Percentiles rank a stretch among this genome's conserved stretches.
These are phyloP conservation scores for Penicillium paneum DNA, from an alignment of 2,329 filamentous ascomycete species.

Conservation along the genomic window DNA sequence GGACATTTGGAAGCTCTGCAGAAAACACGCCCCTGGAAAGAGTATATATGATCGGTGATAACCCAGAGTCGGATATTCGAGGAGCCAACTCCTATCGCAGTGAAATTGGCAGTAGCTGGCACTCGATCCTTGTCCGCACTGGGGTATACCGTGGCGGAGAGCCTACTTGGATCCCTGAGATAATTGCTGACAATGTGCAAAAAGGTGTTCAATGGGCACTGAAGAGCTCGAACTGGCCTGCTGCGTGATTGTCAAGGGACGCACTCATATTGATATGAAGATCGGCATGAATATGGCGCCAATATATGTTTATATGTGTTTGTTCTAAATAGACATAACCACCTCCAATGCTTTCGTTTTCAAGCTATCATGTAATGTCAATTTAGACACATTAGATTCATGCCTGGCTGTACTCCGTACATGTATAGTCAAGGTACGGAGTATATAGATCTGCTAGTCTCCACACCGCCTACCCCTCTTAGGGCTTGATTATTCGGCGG, in stretches of 20 bases:
- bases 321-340: background rate
- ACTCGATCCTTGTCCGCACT: constrained; percentile 72
- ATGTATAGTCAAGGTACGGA: background rate
- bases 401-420: background rate
- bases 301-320: background rate
- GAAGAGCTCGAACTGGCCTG: constrained; percentile 47
- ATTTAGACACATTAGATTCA: too few relatives aligned
- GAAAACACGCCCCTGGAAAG: constrained; percentile 54
- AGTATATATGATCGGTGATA: constrained; percentile 95
- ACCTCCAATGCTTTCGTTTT: background rate
- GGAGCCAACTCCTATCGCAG: constrained; percentile 77
- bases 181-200: constrained; percentile 70
- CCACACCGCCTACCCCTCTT: constrained; percentile 28
- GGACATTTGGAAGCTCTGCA: constrained; percentile 41
- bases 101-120: constrained; percentile 68
- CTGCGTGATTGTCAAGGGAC: background rate
- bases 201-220: constrained; percentile 76
- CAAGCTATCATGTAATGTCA: background rate
- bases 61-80: constrained; percentile 82
- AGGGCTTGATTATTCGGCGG: constrained; percentile 31
- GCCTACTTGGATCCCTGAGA: constrained; percentile 61
- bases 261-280: background rate
- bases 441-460: background rate
- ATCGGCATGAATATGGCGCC: background rate
- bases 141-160: constrained; percentile 65